Percentiles rank a stretch among this genome's conserved stretches.
phyloP scores from a whole-genome alignment of 352 stramenopile species.

The Blastocystis sp. region DNA sequence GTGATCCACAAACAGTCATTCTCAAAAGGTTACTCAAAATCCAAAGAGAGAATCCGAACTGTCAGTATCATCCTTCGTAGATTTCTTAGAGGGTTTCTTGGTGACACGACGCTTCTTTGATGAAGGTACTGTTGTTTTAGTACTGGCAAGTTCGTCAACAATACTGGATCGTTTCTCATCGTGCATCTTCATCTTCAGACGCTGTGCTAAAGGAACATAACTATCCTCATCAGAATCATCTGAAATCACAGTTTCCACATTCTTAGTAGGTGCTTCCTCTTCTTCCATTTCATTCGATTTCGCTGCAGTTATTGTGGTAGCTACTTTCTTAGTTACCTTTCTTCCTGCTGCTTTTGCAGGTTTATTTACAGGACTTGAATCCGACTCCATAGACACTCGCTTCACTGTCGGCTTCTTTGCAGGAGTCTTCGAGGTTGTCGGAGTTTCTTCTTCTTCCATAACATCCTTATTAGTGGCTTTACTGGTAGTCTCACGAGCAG shows the following conservation, averaged over 20 bases:
- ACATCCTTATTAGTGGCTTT: conserved; percentile 60
- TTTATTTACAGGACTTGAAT: not conserved
- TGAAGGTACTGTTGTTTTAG: conserved; percentile 14
- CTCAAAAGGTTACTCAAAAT: conserved; percentile 43
- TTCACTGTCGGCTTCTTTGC: not conserved
- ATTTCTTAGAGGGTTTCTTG: conserved; percentile 3
- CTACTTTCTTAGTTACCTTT: not conserved
- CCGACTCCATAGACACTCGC: not conserved
- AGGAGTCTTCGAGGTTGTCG: not conserved
- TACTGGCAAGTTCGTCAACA: conserved; percentile 32
- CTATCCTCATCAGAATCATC: conserved; percentile 57
- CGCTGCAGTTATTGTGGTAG: not conserved
- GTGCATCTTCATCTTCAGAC: conserved; percentile 54
- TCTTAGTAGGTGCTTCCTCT: not conserved
- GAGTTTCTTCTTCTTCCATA: too few species aligned
- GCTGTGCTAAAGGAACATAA: conserved; percentile 17
- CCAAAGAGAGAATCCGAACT: conserved; percentile 55
- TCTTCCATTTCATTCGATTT: not conserved
- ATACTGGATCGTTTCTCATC: not conserved
- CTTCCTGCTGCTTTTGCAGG: not conserved
- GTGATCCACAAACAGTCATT: not conserved
- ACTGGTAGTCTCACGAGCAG: conserved; percentile 71
- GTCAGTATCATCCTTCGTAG: not conserved
- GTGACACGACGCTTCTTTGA: not conserved
- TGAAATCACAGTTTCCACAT: not conserved